phyloP scores from a whole-genome alignment of 208 protist genomes.

The Leishmania gerbilli region DNA sequence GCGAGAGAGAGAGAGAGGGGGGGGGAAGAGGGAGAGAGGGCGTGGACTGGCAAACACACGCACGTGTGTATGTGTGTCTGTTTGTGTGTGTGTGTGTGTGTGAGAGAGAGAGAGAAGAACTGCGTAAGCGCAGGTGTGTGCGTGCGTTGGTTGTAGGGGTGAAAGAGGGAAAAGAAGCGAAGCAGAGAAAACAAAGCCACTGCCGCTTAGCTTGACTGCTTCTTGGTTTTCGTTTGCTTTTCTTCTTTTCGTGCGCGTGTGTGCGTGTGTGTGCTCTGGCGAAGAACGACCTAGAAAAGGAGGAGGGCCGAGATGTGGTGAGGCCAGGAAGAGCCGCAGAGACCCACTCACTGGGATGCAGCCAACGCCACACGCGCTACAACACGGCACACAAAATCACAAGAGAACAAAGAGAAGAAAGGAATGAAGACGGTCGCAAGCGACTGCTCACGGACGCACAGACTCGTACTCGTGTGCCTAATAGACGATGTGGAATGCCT shows the following conservation, averaged over 20 bases:
- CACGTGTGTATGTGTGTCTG: neutral
- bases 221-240: neutral
- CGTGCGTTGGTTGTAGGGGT: neutral
- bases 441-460: neutral
- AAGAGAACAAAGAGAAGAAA: neutral
- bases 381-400: neutral
- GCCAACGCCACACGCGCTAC: neutral
- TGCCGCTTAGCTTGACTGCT: neutral
- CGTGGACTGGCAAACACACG: neutral
- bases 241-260: no score
- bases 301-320: constrained; percentile 6
- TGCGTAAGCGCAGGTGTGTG: neutral
- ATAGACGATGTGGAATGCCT: neutral
- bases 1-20: neutral
- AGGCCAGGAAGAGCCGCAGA: neutral
- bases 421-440: neutral
- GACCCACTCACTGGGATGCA: neutral
- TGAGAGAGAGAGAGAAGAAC: neutral
- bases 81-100: no score
- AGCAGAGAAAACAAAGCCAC: constrained; percentile 15
- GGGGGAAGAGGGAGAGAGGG: neutral
- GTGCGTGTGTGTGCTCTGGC: neutral
- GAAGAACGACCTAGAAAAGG: neutral
- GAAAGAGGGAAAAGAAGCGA: neutral
- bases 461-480: neutral